A percentile compares a stretch with the other conserved stretches of the same genome.
phyloP scores from a whole-genome alignment of 495 filamentous ascomycete species.

The Aspergillus bridgeri region DNA sequence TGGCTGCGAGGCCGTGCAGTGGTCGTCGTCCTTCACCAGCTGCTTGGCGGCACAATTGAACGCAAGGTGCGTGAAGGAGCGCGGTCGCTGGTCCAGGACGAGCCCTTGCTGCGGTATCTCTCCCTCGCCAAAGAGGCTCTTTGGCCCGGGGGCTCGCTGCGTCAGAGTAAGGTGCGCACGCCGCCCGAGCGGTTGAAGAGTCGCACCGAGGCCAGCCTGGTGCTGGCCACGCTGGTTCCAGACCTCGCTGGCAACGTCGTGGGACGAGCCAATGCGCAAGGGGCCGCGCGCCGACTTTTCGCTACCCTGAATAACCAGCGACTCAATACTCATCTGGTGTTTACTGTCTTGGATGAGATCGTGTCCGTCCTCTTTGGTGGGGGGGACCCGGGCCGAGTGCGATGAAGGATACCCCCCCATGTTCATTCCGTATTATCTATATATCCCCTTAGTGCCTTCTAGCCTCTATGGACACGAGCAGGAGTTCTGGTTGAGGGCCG shows the following conservation, averaged over 20 bases:
- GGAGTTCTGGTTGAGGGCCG: no score
- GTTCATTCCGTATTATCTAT: background rate
- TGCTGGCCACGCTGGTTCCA: slow-evolving; percentile 78
- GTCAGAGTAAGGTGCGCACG: slow-evolving; percentile 56
- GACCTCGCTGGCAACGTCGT: slow-evolving; percentile 81
- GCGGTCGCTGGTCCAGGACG: slow-evolving; percentile 66
- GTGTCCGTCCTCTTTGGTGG: slow-evolving; percentile 68
- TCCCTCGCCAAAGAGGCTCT: slow-evolving; percentile 63
- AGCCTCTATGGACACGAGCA: no score
- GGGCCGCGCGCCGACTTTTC: slow-evolving; percentile 73
- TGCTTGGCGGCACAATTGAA: slow-evolving; percentile 84
- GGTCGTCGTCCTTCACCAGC: slow-evolving; percentile 72
- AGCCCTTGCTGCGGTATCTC: slow-evolving; percentile 73
- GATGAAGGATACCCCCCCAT: slow-evolving; percentile 1
- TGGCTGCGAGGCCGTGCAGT: slow-evolving; percentile 92
- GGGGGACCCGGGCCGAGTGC: slow-evolving; percentile 19
- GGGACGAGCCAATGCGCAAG: slow-evolving; percentile 78
- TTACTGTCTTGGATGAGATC: slow-evolving; percentile 77
- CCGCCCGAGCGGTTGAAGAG: slow-evolving; percentile 65
- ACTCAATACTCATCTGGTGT: slow-evolving; percentile 69
- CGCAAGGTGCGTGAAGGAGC: slow-evolving; percentile 84
- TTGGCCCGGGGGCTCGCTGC: slow-evolving; percentile 71
- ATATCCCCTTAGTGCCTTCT: no score
- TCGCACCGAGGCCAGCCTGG: slow-evolving; percentile 66
- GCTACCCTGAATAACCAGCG: slow-evolving; percentile 74